Evolutionary conservation across 2,329 filamentous ascomycete species (phyloP), one percentile per base, ranked within the genome.

Genomic region (Emmonsiellopsis sp.): DNA sequence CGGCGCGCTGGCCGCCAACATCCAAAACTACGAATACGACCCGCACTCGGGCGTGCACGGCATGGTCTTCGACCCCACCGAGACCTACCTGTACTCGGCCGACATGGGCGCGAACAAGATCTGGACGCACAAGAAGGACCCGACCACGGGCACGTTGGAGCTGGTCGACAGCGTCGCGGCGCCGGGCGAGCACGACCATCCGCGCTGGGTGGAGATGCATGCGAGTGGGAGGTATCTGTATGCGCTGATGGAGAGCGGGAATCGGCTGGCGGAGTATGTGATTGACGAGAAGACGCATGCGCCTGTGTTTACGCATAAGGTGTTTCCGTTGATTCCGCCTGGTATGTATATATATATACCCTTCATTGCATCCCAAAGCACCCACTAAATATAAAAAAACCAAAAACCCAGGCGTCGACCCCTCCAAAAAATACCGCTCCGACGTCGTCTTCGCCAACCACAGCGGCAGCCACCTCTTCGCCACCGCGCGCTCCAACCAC

Each of bases 241-340:
- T 71, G 88, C 81, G 6, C 77, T 95, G 61, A 94, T 93, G 87
- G 89, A 95, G 71, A 85, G 84, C n/a, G 88, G 88, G 52, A 95
- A 95, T 73, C 77, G 85, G 50, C 73, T 95, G 53, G 88, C 83
- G 68, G 86, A 90, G 62, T 95, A 93, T 70, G 78, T 87, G 59
- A 83, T 95, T 69, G 86, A 93, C 67, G 80, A 83, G 53, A 68
- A 75, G 44, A 88, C 86, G 3, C 85, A 83, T 68, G 72, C 88
- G 65, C 89, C 89, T 10, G 79, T 88, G 14, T 93, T 88, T 71
- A 94, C 88, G 5, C 80, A 86, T 65, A 81, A 85, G 59, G 77
- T 80, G 51, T 94, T 83, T 68, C 88, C 89, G 2, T 76, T 95
- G 47, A 87, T 95, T 59, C 89, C 89, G 1, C 84, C 42, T 64